Conservation (phyloP, 176 grass and related monocot species). For the Poa annua region DNA sequence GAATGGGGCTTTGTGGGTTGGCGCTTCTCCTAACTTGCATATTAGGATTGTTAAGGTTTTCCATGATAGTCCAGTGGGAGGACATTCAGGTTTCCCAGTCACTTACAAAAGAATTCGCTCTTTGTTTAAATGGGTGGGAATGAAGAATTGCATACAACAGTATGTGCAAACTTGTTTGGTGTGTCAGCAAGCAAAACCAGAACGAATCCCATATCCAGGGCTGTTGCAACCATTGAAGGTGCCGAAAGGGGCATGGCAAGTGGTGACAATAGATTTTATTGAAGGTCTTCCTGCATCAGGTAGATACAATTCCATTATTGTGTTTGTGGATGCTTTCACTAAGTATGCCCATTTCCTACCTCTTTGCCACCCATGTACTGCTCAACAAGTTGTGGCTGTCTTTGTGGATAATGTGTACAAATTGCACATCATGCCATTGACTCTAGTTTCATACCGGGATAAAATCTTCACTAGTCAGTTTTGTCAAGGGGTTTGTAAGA, state of each 20-base stretch:
- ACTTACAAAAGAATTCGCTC: neutral
- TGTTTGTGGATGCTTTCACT: neutral
- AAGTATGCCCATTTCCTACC: neutral
- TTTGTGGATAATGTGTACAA: neutral
- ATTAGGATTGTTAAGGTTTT: neutral
- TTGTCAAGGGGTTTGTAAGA: neutral
- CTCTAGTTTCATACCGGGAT: neutral
- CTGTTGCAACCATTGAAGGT: too few species aligned
- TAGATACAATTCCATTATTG: neutral
- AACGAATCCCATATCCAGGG: too few species aligned
- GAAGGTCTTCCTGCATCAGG: neutral
- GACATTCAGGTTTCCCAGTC: neutral
- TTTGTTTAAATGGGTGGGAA: neutral
- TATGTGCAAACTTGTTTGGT: neutral
- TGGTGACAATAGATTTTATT: neutral
- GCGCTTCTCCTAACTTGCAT: neutral
- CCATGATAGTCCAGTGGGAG: neutral
- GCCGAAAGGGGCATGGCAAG: neutral
- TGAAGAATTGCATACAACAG: neutral
- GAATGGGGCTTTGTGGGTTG: neutral
- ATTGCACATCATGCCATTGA: neutral
- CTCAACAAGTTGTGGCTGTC: neutral
- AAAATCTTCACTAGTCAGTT: neutral
- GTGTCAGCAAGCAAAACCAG: neutral
- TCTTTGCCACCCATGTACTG: neutral